A percentile compares a stretch with the other conserved stretches of the same genome.
phyloP scores from a whole-genome alignment of 176 grass and related monocot species.

The Saccharum officinarum region DNA sequence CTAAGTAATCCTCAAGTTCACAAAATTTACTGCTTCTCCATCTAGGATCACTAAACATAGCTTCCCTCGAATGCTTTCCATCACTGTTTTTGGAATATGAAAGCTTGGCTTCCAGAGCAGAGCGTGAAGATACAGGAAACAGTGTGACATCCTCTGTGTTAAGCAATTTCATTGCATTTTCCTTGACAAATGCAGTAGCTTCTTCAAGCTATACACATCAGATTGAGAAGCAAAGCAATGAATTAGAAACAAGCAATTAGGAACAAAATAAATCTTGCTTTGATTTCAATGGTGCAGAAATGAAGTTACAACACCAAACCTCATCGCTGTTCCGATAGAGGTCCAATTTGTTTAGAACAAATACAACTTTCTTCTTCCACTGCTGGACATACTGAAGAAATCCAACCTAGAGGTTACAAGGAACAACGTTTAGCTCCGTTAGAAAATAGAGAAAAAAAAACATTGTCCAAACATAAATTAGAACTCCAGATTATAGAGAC shows the following conservation, averaged over 20 bases:
- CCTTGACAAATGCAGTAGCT: slow-evolving; percentile 85
- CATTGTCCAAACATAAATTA: neutral
- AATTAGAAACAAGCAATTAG: slow-evolving; percentile 27
- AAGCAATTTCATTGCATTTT: slow-evolving; percentile 74
- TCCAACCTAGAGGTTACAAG: slow-evolving; percentile 66
- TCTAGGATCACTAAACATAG: slow-evolving; percentile 63
- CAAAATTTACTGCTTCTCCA: slow-evolving; percentile 84
- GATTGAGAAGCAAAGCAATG: slow-evolving; percentile 37
- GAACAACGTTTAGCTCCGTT: slow-evolving; percentile 6
- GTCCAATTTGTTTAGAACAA: slow-evolving; percentile 95
- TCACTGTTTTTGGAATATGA: slow-evolving; percentile 50
- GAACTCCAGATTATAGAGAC: neutral
- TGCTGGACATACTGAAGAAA: slow-evolving; percentile 93
- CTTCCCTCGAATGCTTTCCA: slow-evolving; percentile 38
- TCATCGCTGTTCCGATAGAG: slow-evolving; percentile 78
- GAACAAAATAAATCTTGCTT: slow-evolving; percentile 20
- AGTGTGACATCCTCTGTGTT: slow-evolving; percentile 71
- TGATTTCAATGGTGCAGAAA: slow-evolving; percentile 34
- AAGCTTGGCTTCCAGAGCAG: slow-evolving; percentile 89
- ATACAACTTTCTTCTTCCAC: slow-evolving; percentile 99
- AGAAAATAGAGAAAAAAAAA: neutral
- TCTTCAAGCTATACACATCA: slow-evolving; percentile 77
- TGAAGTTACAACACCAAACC: slow-evolving; percentile 52
- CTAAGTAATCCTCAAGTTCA: slow-evolving; percentile 80
- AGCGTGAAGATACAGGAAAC: slow-evolving; percentile 91